Evolutionary conservation across 441 rosid genomes (phyloP).

Genomic region (Eutrema salsugineum): DNA sequence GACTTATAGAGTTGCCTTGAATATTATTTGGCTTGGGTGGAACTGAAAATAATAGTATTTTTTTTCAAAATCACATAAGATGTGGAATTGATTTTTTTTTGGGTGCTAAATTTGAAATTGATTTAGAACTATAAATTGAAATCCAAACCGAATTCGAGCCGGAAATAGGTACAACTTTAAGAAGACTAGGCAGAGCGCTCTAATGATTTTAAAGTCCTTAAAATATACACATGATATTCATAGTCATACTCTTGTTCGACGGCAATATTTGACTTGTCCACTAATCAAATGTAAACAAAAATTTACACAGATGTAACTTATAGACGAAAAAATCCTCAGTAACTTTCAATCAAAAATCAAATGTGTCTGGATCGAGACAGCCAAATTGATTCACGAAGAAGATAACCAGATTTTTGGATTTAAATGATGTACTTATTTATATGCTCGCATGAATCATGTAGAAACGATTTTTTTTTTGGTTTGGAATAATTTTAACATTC

Average conservation of each 20-base stretch:
- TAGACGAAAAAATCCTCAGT: too few relatives aligned
- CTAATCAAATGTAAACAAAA: not conserved
- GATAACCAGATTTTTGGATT: too few relatives aligned
- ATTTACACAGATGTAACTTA: not conserved
- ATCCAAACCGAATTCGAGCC: too few relatives aligned
- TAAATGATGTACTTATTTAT: too few relatives aligned
- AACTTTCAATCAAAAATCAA: not conserved
- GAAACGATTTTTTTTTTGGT: too few relatives aligned
- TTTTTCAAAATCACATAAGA: not conserved
- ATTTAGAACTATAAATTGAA: too few relatives aligned
- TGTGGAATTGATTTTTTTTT: not conserved
- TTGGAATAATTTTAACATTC: too few relatives aligned
- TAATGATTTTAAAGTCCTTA: not conserved
- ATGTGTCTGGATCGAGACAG: not conserved
- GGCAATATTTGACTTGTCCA: not conserved
- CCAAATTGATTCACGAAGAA: too few relatives aligned
- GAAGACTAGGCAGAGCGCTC: not conserved
- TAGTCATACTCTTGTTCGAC: not conserved
- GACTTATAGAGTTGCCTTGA: not conserved
- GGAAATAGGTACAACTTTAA: too few relatives aligned
- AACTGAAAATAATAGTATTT: not conserved
- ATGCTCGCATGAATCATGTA: too few relatives aligned
- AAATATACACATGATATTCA: not conserved
- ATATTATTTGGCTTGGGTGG: not conserved
- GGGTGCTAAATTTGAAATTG: too few relatives aligned